Conservation (phyloP, 768 basidiomycete species). For the Lactifluus volemus region DNA sequence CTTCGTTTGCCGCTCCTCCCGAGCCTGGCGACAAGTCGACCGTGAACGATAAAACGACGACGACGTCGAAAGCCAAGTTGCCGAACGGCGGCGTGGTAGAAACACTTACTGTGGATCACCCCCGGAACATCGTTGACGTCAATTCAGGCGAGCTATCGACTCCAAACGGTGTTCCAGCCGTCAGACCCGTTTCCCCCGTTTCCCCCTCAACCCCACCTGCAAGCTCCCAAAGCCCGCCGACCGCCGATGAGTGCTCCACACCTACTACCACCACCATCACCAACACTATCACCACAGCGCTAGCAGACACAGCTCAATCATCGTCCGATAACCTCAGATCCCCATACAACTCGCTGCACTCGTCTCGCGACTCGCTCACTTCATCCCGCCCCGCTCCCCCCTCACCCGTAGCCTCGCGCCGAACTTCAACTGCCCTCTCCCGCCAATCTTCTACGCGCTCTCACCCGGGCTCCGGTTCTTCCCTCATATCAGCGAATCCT, state of each 20-base stretch:
- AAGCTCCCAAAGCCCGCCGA: constrained; percentile 1
- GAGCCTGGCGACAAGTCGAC: background rate
- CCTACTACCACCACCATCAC: background rate
- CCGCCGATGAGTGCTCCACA: background rate
- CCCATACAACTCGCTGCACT: constrained; percentile 26
- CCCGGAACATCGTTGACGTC: no score
- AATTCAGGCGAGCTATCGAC: background rate
- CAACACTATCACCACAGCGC: background rate
- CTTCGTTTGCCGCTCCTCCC: background rate
- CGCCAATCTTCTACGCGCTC: constrained; percentile 32
- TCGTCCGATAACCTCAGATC: constrained; percentile 23
- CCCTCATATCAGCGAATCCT: constrained; percentile 1
- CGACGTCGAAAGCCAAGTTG: background rate
- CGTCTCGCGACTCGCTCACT: constrained; percentile 31
- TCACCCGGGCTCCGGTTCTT: constrained; percentile 32
- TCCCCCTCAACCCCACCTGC: constrained; percentile 8
- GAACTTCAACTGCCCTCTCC: constrained; percentile 30
- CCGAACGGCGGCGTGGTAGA: background rate
- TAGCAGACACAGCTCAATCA: constrained; percentile 7
- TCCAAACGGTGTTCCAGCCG: background rate
- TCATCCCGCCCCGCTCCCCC: constrained; percentile 53
- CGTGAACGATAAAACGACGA: background rate
- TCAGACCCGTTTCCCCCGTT: background rate
- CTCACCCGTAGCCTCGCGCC: constrained; percentile 46
- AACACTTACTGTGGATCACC: background rate